Base-by-base conservation (phyloP, 1,139 yeast species). In the Blastobotrys indianensis region DNA sequence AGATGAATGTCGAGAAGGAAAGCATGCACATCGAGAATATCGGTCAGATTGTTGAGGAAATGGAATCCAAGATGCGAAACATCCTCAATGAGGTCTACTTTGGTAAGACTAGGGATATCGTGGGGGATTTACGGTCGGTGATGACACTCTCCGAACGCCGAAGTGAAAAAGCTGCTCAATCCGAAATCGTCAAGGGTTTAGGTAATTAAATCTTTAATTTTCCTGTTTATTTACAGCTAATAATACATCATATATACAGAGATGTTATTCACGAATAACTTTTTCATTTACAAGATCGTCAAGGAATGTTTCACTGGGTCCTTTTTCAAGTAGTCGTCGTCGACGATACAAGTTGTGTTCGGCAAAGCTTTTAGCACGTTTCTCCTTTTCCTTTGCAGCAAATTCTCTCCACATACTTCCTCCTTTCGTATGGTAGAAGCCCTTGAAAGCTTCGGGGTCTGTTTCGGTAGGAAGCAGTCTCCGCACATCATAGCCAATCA, bases 71-170 rank as follows among this genome's bases (percentile, higher is more conserved):
- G 63, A 73, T 92, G 69, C 77, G 98, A 65, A 86, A 85, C 59
- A 72, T 85, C 67, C 74, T 92, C 52, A 95, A 90, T 63, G 95
- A 87, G 53, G 97, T 92, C 25, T 92, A 92, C 64, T 92, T 92
- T 62, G 97, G 94, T 60, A 92, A 92, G 69, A 85, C 95, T 32
- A 81, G 86, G 61, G 97, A 90, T 61, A 82, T 90, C 44, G 68
- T 86, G 20, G 77, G 79, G 42, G 95, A 85, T 60, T 71, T 86
- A 57, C 74, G 95, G 59, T 74, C 82, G 8, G 57, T 64, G 13
- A 57, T 60, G 16, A 50, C 58, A 32, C 53, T 60, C 29, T 46
- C 61, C n/a, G 67, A 62, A 12, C 52, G 63, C n/a, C 44, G 54
- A 12, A 53, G 51, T 28, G 68, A 64, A 45, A 52, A 55, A 37